phyloP scores from a whole-genome alignment of 345 rosid species.

The Cardamine occulta region DNA sequence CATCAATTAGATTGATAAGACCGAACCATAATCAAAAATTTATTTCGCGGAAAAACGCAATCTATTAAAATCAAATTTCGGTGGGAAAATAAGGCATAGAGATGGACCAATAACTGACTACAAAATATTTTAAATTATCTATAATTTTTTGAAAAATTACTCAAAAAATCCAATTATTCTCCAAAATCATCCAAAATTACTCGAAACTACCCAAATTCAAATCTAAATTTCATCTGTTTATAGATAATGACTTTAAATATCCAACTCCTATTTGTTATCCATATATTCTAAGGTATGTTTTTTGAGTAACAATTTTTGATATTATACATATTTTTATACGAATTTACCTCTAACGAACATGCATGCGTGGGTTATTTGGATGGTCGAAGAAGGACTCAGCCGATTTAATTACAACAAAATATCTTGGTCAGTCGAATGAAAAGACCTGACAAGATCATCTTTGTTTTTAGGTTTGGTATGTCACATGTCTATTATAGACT shows the following conservation, averaged over 20 bases:
- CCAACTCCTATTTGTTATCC: too few species aligned
- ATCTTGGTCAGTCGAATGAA: constrained; percentile 24
- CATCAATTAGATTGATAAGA: too few species aligned
- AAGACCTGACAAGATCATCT: background rate
- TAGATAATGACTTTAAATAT: too few species aligned
- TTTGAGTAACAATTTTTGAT: background rate
- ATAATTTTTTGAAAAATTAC: background rate
- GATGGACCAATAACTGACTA: too few species aligned
- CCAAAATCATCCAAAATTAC: background rate
- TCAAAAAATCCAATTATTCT: background rate
- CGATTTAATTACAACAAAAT: constrained; percentile 12
- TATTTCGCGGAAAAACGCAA: too few species aligned
- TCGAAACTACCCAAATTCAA: background rate
- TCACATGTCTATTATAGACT: constrained; percentile 1
- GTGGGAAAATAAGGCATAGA: too few species aligned
- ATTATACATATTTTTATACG: background rate
- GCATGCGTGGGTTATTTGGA: background rate
- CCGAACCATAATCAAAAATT: too few species aligned
- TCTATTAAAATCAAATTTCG: too few species aligned
- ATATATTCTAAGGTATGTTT: background rate
- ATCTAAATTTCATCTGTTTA: background rate
- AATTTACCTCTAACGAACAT: background rate
- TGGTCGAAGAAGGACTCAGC: constrained; percentile 5
- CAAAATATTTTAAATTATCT: too few species aligned
- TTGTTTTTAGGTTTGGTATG: constrained; percentile 16